Evolutionary conservation across 1,284 basidiomycete species (phyloP), one percentile per base, ranked within the genome.

Genomic region (Apiotrichum sp.): DNA sequence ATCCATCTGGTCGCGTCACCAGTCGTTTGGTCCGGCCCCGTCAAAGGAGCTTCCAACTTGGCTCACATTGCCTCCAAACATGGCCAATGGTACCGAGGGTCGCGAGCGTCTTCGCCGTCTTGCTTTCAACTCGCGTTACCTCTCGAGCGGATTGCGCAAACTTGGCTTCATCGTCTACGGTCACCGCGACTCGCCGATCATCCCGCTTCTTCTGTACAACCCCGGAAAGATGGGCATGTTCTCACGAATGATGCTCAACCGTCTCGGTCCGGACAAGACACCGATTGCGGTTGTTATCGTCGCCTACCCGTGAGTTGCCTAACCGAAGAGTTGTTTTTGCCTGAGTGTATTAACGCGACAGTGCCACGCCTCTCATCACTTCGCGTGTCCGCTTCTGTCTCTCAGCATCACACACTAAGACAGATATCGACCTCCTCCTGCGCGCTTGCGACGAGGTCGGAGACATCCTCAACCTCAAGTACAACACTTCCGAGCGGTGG

Each of bases 111-210:
- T 98, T 10, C 84, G 86, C 43, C 84, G 95, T 35, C 81, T 98
- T 31, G 92, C 93, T 0, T 98, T 98, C 83, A 98, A 98, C 79
- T 82, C 89, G 31, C 85, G 92, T 11, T 98, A 98, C 78, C 85
- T 98, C 52, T 86, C 87, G 61, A 83, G 83, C 7, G 95, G 87
- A 4, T 81, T 98, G 53, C 81, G 84, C 66, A 95, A 93, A 74
- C 84, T 98, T 41, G 96, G 95, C 0, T 98, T 98, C 80, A 96
- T 98, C 79, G 88, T 91, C 8, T 98, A 93, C 68, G 93, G 95
- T 0, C 86, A 90, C 75, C 84, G 86, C 51, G 87, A 93, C 68
- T 92, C 89, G 31, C 93, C 96, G 3, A 92, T 98, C 64, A 87
- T 98, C 3, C 96, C 96, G 0, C 80, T 98, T 45, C 80, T 98